Conservation (phyloP, 2,329 filamentous ascomycete species). For the Arthrocladium fulminans region DNA sequence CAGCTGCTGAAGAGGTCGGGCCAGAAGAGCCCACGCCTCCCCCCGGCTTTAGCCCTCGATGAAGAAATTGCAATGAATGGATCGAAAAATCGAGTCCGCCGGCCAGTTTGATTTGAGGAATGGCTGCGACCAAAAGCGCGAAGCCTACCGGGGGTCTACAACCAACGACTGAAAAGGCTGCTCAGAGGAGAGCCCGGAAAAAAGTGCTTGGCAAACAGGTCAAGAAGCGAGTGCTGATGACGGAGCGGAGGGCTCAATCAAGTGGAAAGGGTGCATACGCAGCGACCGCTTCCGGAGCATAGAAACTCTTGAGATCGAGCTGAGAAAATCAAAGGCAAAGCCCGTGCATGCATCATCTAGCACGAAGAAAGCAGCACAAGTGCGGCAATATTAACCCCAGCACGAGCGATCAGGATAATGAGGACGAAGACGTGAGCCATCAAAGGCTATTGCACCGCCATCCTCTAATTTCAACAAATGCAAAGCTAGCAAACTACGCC, state of each 20-base stretch:
- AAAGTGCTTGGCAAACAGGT: slow-evolving; percentile 21
- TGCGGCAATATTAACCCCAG: slow-evolving; percentile 34
- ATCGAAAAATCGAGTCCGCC: slow-evolving; percentile 71
- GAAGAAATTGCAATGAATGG: slow-evolving; percentile 82
- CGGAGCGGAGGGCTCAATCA: slow-evolving; percentile 2
- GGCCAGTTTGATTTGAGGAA: slow-evolving; percentile 82
- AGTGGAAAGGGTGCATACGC: slow-evolving; percentile 2
- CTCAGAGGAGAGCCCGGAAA: slow-evolving; percentile 20
- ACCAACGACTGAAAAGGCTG: slow-evolving; percentile 22
- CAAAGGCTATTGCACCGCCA: no score
- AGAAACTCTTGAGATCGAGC: slow-evolving; percentile 4
- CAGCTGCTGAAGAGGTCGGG: slow-evolving; percentile 31
- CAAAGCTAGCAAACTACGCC: no score
- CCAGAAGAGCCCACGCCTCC: slow-evolving; percentile 39
- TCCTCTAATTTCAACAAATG: no score
- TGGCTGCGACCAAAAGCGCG: slow-evolving; percentile 77
- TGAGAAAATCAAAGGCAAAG: slow-evolving; percentile 14
- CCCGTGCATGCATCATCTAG: slow-evolving; percentile 14
- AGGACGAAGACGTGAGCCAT: slow-evolving; percentile 27
- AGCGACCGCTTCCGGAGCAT: slow-evolving; percentile 4
- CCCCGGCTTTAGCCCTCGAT: slow-evolving; percentile 44
- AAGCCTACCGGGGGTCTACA: slow-evolving; percentile 41
- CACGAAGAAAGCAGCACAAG: slow-evolving; percentile 29
- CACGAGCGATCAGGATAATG: slow-evolving; percentile 18
- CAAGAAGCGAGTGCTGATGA: slow-evolving; percentile 14